Evolutionary conservation across 2,329 filamentous ascomycete species (phyloP), one percentile per base, ranked within the genome.

Genomic region (Botrytis paeoniae): DNA sequence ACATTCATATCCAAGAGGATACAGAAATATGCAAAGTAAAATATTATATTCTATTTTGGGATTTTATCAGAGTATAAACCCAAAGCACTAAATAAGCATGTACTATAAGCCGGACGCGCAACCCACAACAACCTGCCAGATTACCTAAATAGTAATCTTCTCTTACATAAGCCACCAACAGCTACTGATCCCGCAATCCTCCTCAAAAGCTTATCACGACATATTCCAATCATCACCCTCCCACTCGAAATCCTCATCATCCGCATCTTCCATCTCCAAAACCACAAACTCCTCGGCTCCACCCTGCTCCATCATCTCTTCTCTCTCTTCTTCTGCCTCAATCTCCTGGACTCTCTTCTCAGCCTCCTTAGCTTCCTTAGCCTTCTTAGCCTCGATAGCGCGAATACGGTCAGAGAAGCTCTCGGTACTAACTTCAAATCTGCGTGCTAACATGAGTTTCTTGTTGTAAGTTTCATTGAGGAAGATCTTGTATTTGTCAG

Each of bases 101-200:
- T 14, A n/a, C 3, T n/a, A 6, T n/a, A 51, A 51, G 14, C 48
- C 48, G 0, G 10, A n/a, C 48, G 12, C 48, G 12, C 48, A 51
- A 25, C 48, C 12, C 22, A 22, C 8, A 10, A 48, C 8, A 22
- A 22, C 25, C 48, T n/a, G 9, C 25, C 25, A 14, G 22, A n/a
- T 6, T 12, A 51, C 4, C 10, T 51, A 51, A 25, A 14, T 51
- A 51, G 48, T 51, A n/a, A 14, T 6, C 3, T 6, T 29, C 3
- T 16, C 51, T 29, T 1, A 6, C 14, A 29, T 8, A 3, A 16
- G 6, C 12, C 14, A 16, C 25, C 12, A 18, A 8, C 3, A 54
- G 5, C 5, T 18, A n/a, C 8, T 9, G 1, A 29, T 20, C 14
- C 3, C 22, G 2, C 1, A 10, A 18, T 2, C 16, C 37, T 4